Base-by-base conservation (phyloP, 2,329 filamentous ascomycete genomes). In the Pyrenophora teres region DNA sequence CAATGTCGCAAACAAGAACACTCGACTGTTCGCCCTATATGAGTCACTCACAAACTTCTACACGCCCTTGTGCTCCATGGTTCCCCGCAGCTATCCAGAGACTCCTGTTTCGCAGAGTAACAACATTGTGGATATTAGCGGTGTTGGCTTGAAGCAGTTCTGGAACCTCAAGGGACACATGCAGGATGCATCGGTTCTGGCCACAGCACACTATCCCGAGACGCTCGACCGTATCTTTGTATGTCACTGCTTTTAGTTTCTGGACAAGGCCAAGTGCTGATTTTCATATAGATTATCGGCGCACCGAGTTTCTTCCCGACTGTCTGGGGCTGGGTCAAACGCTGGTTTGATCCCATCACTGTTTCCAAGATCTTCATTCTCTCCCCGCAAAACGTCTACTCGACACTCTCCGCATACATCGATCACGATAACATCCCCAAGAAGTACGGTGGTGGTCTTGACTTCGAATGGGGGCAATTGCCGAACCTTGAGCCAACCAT, bases 141-240 rank as follows among this genome's bases (percentile, higher is more conserved):
- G 87, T 12, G 92, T 97, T 21, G 90, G 90, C 5, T 74, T 97
- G 73, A 91, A 90, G 78, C 92, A 95, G 77, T 97, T 97, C 73
- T 97, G 93, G 93, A 95, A 95, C 75, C 76, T 97, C 56, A 94
- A 95, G 79, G 78, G 78, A 19, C 93, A 97, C 74, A 96, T 97
- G 92, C 92, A 97, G 77, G 88, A 92, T 67, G 92, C 92, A 2
- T 92, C 88, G 68, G 84, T 87, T 53, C 80, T 97, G 47, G 93
- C 93, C 5, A 97, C 92, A 3, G 91, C 92, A 4, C 90, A 97
- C 76, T 97, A 97, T 72, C 93, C 93, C 0, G 93, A 97, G 77
- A 97, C 92, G 0, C 78, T 97, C 42, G 93, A 95, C 72, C 83
- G 90, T 62, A 89, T 89, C 73, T 91, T 87, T 69, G 82, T 84